Evolutionary conservation across 2,329 filamentous ascomycete species (phyloP).

Genomic region (Diplodia intermedia): DNA sequence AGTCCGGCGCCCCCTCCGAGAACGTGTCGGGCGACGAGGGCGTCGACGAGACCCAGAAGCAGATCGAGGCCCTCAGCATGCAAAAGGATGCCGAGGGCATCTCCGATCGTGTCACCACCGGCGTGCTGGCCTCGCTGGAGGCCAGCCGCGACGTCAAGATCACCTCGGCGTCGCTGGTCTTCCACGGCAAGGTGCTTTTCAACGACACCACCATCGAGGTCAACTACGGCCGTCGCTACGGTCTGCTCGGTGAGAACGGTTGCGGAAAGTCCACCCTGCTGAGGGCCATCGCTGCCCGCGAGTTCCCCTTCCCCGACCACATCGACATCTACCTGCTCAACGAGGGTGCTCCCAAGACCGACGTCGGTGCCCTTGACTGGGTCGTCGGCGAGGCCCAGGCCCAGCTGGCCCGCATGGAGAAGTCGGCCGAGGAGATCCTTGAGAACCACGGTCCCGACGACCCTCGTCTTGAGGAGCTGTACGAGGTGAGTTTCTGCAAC

Average conservation of each 20-base stretch:
- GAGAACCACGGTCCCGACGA: constrained; percentile 92
- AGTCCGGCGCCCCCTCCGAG: constrained; percentile 60
- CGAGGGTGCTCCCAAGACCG: constrained; percentile 88
- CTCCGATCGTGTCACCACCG: constrained; percentile 97
- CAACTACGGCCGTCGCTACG: constrained; percentile 90
- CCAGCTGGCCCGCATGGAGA: constrained; percentile 89
- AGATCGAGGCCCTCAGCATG: constrained; percentile 85
- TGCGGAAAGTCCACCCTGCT: constrained; percentile 98
- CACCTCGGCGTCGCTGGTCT: constrained; percentile 88
- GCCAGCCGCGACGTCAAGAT: constrained; percentile 97
- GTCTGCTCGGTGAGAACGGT: constrained; percentile 96
- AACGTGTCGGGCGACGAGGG: not conserved
- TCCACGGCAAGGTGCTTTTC: constrained; percentile 96
- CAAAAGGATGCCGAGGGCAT: constrained; percentile 97
- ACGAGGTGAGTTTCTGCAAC: constrained; percentile 74
- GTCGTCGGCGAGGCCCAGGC: constrained; percentile 93
- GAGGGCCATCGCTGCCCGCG: constrained; percentile 90
- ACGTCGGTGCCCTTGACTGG: constrained; percentile 94
- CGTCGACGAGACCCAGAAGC: constrained; percentile 61
- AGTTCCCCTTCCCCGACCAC: constrained; percentile 94
- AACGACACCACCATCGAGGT: constrained; percentile 93
- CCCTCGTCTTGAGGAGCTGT: constrained; percentile 88
- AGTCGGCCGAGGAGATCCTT: constrained; percentile 84
- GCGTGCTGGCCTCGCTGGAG: constrained; percentile 85
- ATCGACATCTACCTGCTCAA: constrained; percentile 98